phyloP scores from a whole-genome alignment of 2,329 filamentous ascomycete genomes.

The Hypomyces perniciosus region DNA sequence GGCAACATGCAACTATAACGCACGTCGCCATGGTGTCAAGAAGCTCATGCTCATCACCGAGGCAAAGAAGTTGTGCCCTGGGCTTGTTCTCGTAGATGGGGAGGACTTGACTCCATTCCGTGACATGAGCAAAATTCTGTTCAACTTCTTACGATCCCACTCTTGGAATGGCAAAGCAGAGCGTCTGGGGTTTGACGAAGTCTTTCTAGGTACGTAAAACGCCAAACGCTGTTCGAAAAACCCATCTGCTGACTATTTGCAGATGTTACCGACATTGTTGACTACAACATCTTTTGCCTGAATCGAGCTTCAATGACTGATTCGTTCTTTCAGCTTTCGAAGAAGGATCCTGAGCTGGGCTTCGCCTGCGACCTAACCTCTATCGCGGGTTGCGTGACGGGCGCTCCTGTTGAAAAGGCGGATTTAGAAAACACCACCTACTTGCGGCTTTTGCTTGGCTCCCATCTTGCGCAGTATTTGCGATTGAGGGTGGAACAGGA shows the following conservation, averaged over 20 bases:
- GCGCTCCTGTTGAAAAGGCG: constrained; percentile 16
- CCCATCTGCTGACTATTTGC: background rate
- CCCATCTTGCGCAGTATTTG: constrained; percentile 72
- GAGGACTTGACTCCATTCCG: constrained; percentile 83
- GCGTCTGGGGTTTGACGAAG: constrained; percentile 84
- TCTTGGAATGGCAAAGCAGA: constrained; percentile 77
- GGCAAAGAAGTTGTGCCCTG: constrained; percentile 72
- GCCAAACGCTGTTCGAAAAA: background rate
- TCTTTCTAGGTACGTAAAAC: constrained; percentile 44
- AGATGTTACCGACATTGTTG: constrained; percentile 80
- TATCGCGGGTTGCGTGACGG: constrained; percentile 56
- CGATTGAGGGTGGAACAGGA: constrained; percentile 66
- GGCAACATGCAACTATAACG: constrained; percentile 91
- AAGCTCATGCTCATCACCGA: constrained; percentile 85
- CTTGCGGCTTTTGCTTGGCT: constrained; percentile 66
- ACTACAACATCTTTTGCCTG: constrained; percentile 70
- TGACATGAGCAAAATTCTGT: constrained; percentile 76
- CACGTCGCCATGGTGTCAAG: constrained; percentile 62
- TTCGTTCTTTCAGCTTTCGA: constrained; percentile 76
- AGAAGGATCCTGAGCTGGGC: constrained; percentile 67
- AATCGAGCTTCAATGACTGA: constrained; percentile 57
- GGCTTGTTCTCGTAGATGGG: constrained; percentile 77
- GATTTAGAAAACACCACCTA: constrained; percentile 35
- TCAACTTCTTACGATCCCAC: constrained; percentile 62
- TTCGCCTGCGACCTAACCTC: constrained; percentile 70